Conservation (phyloP, 768 basidiomycete genomes). For the Vararia minispora region DNA sequence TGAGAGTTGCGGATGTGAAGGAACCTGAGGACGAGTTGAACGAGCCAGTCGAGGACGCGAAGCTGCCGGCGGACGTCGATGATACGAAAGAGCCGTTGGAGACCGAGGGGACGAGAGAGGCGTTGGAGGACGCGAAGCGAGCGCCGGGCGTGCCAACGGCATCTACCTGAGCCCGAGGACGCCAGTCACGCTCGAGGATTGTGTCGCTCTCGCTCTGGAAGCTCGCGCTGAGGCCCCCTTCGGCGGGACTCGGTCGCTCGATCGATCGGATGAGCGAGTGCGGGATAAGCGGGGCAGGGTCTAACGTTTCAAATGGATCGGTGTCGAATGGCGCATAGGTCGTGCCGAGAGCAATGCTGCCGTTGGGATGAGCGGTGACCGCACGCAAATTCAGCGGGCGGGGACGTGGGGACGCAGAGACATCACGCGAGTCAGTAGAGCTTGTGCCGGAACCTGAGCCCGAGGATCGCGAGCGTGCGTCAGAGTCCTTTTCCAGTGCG, state of each 20-base stretch:
- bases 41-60: conserved; percentile 11
- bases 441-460: conserved; percentile 8
- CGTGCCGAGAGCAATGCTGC: conserved; percentile 11
- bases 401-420: conserved; percentile 17
- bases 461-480: conserved; percentile 2
- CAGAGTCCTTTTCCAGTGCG: conserved; percentile 12
- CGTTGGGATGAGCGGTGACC: conserved; percentile 17
- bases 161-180: conserved; percentile 12
- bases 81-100: too few species aligned
- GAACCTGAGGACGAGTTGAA: conserved; percentile 30
- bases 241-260: conserved; percentile 22
- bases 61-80: conserved; percentile 6
- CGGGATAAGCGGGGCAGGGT: conserved; percentile 45
- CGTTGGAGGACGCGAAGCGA: conserved; percentile 2
- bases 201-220: conserved; percentile 45
- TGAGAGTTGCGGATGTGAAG: too few species aligned
- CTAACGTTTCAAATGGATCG: conserved; percentile 30
- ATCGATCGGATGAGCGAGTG: conserved; percentile 45
- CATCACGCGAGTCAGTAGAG: conserved; percentile 9
- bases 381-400: too few species aligned
- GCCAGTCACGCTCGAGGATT: conserved; percentile 43
- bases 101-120: conserved; percentile 12
- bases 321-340: conserved; percentile 31
- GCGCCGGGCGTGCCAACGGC: too few species aligned
- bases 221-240: conserved; percentile 28